phyloP scores from a whole-genome alignment of 2,329 filamentous ascomycete genomes.

The Aureobasidium sp. region DNA sequence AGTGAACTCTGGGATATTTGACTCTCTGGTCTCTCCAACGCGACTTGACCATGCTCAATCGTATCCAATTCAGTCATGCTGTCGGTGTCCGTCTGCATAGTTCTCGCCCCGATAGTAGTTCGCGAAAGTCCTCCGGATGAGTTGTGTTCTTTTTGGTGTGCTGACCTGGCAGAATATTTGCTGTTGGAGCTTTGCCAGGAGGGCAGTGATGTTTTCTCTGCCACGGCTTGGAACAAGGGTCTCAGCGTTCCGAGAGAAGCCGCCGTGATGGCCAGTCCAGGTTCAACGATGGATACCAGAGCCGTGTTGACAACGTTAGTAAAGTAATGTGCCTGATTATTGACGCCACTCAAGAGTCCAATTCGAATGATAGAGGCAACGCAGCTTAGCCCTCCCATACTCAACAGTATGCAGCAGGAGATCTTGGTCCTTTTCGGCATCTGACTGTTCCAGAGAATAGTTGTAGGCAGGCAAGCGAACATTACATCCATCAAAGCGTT shows the following conservation, averaged over 20 bases:
- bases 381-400: conserved; percentile 20
- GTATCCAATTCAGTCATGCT: too few species aligned
- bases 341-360: conserved; percentile 15
- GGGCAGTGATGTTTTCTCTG: conserved; percentile 4
- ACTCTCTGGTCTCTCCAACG: too few species aligned
- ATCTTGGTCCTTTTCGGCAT: conserved; percentile 22
- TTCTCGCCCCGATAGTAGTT: too few species aligned
- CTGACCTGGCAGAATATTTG: too few species aligned
- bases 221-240: conserved; percentile 26
- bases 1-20: too few species aligned
- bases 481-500: conserved; percentile 23
- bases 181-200: too few species aligned
- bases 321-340: neutral
- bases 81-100: too few species aligned
- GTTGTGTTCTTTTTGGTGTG: conserved; percentile 11
- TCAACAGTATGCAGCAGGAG: conserved; percentile 17
- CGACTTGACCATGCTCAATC: too few species aligned
- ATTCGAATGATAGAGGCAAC: conserved; percentile 23
- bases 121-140: too few species aligned
- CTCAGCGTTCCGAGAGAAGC: conserved; percentile 27
- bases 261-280: conserved; percentile 29
- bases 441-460: conserved; percentile 20
- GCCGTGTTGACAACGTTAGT: conserved; percentile 21
- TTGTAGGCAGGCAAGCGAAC: conserved; percentile 15
- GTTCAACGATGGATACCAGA: conserved; percentile 26